These are phyloP conservation scores for Prunus persica DNA, from an alignment of 306 rosid genomes.

Conservation along the genomic window DNA sequence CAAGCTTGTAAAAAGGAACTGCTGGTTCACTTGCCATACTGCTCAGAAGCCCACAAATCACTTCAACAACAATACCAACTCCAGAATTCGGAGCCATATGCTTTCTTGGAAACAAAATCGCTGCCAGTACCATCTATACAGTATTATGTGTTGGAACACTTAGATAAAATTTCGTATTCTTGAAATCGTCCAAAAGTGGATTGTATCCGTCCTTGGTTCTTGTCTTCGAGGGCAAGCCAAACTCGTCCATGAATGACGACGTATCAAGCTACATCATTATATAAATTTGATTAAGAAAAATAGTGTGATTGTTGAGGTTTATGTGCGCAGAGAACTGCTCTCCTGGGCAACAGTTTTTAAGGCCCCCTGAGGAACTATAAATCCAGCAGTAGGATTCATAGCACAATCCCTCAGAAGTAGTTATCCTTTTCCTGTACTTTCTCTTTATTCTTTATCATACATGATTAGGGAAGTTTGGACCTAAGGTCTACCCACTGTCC, in stretches of 20 bases:
- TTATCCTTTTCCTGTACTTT: neutral
- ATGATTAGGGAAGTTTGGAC: neutral
- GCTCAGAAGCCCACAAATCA: neutral
- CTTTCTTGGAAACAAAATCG: constrained; percentile 18
- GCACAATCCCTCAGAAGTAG: neutral
- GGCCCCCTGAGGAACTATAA: neutral
- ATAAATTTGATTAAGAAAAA: constrained; percentile 16
- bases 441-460: neutral
- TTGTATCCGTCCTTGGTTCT: constrained; percentile 92
- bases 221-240: constrained; percentile 82
- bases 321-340: neutral
- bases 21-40: neutral
- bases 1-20: neutral
- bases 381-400: neutral
- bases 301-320: neutral
- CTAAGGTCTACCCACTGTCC: neutral
- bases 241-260: constrained; percentile 98
- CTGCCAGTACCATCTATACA: constrained; percentile 27
- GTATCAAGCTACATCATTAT: constrained; percentile 67
- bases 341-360: too few species aligned
- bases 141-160: constrained; percentile 90
- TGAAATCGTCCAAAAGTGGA: constrained; percentile 89
- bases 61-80: neutral
- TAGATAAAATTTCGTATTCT: constrained; percentile 81
- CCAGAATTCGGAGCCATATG: neutral